Base-by-base conservation (phyloP, 306 rosid genomes). In the Cicer cuneatum region DNA sequence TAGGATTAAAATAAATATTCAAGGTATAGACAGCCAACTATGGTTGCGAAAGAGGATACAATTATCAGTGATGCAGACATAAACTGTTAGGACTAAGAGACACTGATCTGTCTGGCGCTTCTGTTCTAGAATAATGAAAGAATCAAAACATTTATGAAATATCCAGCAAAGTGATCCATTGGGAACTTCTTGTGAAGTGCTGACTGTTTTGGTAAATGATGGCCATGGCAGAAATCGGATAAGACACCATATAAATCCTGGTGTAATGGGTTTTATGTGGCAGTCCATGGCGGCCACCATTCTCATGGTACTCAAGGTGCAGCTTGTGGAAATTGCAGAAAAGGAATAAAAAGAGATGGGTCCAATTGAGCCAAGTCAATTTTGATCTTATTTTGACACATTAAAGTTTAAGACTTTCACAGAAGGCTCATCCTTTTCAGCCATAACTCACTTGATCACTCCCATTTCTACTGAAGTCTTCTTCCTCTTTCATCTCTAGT, bases 21-120 rank as follows among this genome's bases (percentile, higher is more conserved):
- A 38, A 66, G 70, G 41, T 66, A 7, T 35, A 47, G 40, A 8
- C 33, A 16, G 1, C 70, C 51, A 58, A 39, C n/a, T 18, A 21
- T 78, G 73, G 42, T 54, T 42, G 29, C 61, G 41, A 58, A 37
- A 69, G 71, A 21, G 71, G 59, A 24, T 61, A 52, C 59, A 76
- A 29, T 8, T 33, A 53, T 43, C 18, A 16, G 66, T 40, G 60
- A 33, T 16, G 52, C 56, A 15, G 49, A 52, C 49, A 53, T 42
- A 47, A 63, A 19, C 60, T 54, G 60, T 18, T 53, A 7, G 33
- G n/a, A 19, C 37, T 54, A 53, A 53, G 12, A 53, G 60, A 54
- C 35, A 53, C 60, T 19, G 10, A 29, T 16, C 37, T 52, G 60
- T 54, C 60, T 19, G 33, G 37, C 8, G 60, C 33, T 54, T 54